Evolutionary conservation across 306 rosid species (phyloP).

Genomic region (Fragaria ananassa): DNA sequence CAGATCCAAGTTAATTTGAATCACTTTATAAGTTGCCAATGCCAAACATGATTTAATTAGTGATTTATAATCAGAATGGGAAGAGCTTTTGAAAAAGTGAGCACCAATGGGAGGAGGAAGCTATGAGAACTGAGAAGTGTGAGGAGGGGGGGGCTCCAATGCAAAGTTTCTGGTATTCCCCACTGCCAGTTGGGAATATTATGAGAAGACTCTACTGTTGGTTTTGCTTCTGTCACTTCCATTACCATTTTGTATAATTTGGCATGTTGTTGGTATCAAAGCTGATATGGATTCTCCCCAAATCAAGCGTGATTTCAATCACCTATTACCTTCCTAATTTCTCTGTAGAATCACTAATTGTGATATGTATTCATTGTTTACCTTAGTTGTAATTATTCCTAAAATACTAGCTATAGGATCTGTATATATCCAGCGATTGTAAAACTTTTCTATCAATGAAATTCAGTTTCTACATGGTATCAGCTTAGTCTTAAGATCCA

Average conservation of each 20-base stretch:
- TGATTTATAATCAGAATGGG: neutral
- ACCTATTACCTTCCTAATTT: too few relatives aligned
- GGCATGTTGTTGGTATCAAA: conserved; percentile 14
- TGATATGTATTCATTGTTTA: too few relatives aligned
- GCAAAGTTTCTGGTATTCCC: conserved; percentile 12
- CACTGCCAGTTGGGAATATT: conserved; percentile 6
- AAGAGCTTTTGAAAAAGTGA: conserved; percentile 10
- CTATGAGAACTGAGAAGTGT: neutral
- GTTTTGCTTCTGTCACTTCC: conserved; percentile 36
- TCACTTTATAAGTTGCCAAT: conserved; percentile 24
- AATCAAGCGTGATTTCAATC: too few relatives aligned
- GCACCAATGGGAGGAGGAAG: conserved; percentile 1
- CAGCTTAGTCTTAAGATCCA: too few relatives aligned
- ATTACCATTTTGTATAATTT: conserved; percentile 6
- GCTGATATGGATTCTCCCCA: too few relatives aligned
- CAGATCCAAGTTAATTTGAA: conserved; percentile 24
- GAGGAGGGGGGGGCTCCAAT: neutral
- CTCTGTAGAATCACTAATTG: too few relatives aligned
- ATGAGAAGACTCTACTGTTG: conserved; percentile 32
- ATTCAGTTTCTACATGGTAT: too few relatives aligned
- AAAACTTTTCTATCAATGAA: too few relatives aligned
- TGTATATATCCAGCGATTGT: too few relatives aligned
- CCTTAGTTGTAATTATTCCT: too few relatives aligned
- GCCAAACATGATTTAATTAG: conserved; percentile 26
- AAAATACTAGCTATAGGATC: too few relatives aligned